These are phyloP conservation scores for Salix udensis DNA, from an alignment of 345 rosid genomes.

Conservation along the genomic window DNA sequence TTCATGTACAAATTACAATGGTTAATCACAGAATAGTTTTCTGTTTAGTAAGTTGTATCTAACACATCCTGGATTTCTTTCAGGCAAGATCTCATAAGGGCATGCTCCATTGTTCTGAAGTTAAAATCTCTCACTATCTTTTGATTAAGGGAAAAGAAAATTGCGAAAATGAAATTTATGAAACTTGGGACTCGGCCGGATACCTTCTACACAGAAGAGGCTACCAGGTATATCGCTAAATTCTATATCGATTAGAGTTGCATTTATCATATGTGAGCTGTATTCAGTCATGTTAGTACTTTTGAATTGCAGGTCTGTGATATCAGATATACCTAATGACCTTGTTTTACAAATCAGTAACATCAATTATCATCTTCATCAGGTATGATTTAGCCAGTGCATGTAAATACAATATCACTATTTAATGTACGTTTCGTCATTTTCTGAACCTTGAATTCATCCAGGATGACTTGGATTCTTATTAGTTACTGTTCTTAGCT, in stretches of 20 bases:
- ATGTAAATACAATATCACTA: not conserved
- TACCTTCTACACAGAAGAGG: constrained; percentile 84
- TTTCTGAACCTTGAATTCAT: not conserved
- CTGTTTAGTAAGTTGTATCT: not conserved
- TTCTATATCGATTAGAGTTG: not conserved
- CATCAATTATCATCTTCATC: constrained; percentile 68
- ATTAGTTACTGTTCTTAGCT: constrained; percentile 35
- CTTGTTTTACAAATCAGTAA: constrained; percentile 60
- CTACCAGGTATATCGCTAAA: constrained; percentile 57
- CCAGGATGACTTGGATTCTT: constrained; percentile 7
- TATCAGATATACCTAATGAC: constrained; percentile 63
- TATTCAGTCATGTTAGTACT: constrained; percentile 2
- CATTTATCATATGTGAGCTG: not conserved
- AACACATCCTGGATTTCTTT: constrained; percentile 5
- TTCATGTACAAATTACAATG: not conserved
- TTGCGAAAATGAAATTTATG: constrained; percentile 83
- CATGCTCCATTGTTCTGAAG: constrained; percentile 18
- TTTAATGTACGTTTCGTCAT: not conserved
- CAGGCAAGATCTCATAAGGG: constrained; percentile 8
- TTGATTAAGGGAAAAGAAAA: constrained; percentile 15
- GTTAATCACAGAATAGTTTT: not conserved
- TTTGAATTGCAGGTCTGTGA: constrained; percentile 55
- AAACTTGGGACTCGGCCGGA: constrained; percentile 86
- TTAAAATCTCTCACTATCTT: not conserved
- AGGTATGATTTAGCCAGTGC: constrained; percentile 40